Evolutionary conservation across 2,329 filamentous ascomycete species (phyloP), one percentile per base, ranked within the genome.

Genomic region (Aspergillus fijiensis): DNA sequence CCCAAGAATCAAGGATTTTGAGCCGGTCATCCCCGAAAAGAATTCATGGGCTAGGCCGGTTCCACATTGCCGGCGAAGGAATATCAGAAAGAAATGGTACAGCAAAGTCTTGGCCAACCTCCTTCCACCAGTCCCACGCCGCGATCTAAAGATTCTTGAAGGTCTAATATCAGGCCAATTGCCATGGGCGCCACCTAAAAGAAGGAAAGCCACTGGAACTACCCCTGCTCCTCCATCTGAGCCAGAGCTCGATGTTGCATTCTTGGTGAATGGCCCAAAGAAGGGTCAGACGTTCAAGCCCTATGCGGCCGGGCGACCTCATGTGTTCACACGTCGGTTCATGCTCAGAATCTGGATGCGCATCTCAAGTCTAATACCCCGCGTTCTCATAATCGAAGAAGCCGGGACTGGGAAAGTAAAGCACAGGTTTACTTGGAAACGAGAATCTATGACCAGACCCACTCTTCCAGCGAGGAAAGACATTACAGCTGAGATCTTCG

Each of bases 31-130:
- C n/a, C 76, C 76, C 2, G 65, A 67, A 55, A 61, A 68, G 42
- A 76, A 75, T 57, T 72, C 66, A 49, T 79, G 76, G 75, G 71
- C 72, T 5, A 70, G 65, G 42, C 72, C 72, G 5, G 27, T 78
- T 3, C 57, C 71, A 11, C 48, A 61, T 23, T 60, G 58, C 23
- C 75, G 77, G 16, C 67, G 69, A 51, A 68, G 63, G 49, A 78
- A 76, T 51, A 72, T 77, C 51, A 70, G 73, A 35, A 70, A 64
- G 45, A 63, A 69, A 54, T 80, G 77, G 77, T 80, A 79, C 62
- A 58, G 64, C 2, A 63, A 59, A 21, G 63, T 72, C 29, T 58
- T 76, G 19, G 53, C 65, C 0, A 69, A 66, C 51, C 61, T 77
- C 14, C 64, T 78, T 4, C 78, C 79, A 12, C 77, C 78, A 4